Evolutionary conservation across 73 alveolate species (phyloP).

Genomic region (Tetrahymena thermophila): DNA sequence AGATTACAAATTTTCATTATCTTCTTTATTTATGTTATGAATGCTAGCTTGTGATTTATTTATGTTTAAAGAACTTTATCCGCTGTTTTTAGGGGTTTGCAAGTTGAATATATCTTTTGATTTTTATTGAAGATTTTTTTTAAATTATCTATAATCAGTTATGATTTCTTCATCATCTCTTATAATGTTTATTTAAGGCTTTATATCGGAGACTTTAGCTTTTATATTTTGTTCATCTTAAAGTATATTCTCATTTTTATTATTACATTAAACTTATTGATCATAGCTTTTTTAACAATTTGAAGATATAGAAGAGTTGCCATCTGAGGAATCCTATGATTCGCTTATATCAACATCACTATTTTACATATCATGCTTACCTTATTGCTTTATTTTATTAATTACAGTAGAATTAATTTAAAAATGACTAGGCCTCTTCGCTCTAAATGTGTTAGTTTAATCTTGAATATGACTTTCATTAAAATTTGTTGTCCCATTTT

Average conservation of each 20-base stretch:
- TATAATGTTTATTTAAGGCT: neutral
- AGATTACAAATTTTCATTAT: neutral
- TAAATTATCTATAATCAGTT: neutral
- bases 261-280: neutral
- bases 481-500: neutral
- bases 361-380: neutral
- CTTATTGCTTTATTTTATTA: neutral
- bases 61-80: neutral
- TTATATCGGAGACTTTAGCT: neutral
- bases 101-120: neutral
- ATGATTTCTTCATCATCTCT: neutral
- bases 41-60: neutral
- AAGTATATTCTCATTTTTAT: neutral
- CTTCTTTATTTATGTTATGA: neutral
- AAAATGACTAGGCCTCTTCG: neutral
- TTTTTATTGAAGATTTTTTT: neutral
- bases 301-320: neutral
- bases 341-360: neutral
- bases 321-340: neutral
- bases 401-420: neutral
- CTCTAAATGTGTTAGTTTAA: neutral
- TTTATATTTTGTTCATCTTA: neutral
- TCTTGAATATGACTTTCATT: neutral
- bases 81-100: neutral
- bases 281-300: neutral